Conservation (phyloP, 2,329 filamentous ascomycete species). For the Phaeoacremonium minimum region DNA sequence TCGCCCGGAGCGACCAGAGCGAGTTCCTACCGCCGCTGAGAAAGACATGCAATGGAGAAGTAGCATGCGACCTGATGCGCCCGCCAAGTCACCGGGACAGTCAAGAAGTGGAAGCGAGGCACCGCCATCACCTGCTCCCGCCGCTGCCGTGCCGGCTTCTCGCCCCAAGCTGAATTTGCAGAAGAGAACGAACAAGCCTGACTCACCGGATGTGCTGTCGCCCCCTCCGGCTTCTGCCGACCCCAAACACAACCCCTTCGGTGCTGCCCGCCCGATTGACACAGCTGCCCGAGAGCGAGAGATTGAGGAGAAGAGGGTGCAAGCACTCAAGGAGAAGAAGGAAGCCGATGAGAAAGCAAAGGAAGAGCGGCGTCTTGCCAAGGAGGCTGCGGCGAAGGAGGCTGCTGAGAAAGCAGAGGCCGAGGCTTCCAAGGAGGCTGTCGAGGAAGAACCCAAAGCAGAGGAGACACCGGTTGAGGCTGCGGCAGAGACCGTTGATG, state of each 20-base stretch:
- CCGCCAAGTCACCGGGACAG: constrained; percentile 57
- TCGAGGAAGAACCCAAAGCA: constrained; percentile 21
- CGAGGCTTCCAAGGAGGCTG: constrained; percentile 23
- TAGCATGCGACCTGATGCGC: constrained; percentile 81
- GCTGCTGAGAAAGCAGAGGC: constrained; percentile 43
- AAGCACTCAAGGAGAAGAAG: constrained; percentile 74
- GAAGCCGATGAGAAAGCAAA: constrained; percentile 84
- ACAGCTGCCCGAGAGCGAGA: constrained; percentile 84
- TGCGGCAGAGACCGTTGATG: constrained; percentile 9
- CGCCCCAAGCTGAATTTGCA: constrained; percentile 83
- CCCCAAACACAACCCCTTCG: constrained; percentile 88
- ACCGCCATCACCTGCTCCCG: constrained; percentile 63
- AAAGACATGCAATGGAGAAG: constrained; percentile 90
- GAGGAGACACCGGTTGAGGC: constrained; percentile 16
- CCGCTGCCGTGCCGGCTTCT: constrained; percentile 43
- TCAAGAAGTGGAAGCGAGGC: constrained; percentile 73
- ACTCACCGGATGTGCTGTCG: constrained; percentile 49
- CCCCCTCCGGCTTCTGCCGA: constrained; percentile 52
- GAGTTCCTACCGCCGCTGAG: constrained; percentile 81
- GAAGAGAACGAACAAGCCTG: constrained; percentile 89
- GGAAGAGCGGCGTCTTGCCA: constrained; percentile 64
- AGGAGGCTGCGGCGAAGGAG: constrained; percentile 60
- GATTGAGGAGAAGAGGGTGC: constrained; percentile 81
- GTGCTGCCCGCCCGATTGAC: constrained; percentile 89
- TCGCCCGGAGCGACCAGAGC: constrained; percentile 58